These are phyloP conservation scores for Exsudoporus frostii DNA, from an alignment of 768 basidiomycete species.

Conservation along the genomic window DNA sequence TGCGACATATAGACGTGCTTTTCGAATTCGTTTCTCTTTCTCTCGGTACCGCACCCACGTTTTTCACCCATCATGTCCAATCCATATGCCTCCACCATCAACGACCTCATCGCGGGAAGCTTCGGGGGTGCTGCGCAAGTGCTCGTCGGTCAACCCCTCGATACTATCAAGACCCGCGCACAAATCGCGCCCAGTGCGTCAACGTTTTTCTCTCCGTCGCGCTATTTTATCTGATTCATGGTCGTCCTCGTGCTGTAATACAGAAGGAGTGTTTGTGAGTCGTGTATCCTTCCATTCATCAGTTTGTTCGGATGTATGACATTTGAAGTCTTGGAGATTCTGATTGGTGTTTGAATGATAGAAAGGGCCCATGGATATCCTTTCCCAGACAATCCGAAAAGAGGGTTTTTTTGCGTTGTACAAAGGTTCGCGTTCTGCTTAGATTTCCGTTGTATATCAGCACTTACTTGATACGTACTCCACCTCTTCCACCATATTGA, in stretches of 20 bases:
- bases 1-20: background rate
- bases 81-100: conserved; percentile 53
- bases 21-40: no score
- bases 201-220: conserved; percentile 4
- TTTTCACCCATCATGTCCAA: conserved; percentile 13
- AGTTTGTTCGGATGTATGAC: background rate
- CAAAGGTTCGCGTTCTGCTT: conserved; percentile 59
- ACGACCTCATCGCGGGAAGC: conserved; percentile 85
- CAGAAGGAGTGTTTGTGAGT: conserved; percentile 88
- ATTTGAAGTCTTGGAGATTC: background rate
- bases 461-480: background rate
- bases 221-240: background rate
- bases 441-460: background rate
- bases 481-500: background rate
- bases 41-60: background rate
- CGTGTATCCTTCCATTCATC: conserved; percentile 32
- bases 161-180: conserved; percentile 85
- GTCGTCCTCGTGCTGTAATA: conserved; percentile 2
- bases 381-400: conserved; percentile 71
- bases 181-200: conserved; percentile 79
- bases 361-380: conserved; percentile 94
- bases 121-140: conserved; percentile 94
- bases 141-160: conserved; percentile 88
- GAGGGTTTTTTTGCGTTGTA: conserved; percentile 94
- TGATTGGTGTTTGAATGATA: conserved; percentile 26